Conservation (phyloP, 2,329 filamentous ascomycete species). For the Thielaviopsis cerberus region DNA sequence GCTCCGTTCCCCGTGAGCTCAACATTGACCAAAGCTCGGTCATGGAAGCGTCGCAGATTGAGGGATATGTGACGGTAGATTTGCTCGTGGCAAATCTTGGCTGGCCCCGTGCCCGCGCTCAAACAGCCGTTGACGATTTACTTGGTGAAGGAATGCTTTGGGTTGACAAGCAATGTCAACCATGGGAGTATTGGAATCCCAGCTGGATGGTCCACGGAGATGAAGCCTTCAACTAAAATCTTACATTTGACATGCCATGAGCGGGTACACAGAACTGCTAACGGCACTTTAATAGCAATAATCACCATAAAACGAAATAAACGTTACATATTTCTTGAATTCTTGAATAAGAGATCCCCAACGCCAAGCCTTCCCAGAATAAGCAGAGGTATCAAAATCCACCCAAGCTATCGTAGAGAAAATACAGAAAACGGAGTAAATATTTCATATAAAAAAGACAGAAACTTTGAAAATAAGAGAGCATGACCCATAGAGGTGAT, state of each 20-base stretch:
- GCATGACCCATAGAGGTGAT: neutral
- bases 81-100: slow-evolving; percentile 74
- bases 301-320: neutral
- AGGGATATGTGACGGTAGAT: slow-evolving; percentile 76
- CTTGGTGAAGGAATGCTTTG: slow-evolving; percentile 79
- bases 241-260: neutral
- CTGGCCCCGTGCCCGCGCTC: slow-evolving; percentile 71
- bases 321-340: neutral
- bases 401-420: slow-evolving; percentile 1
- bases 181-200: slow-evolving; percentile 81
- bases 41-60: slow-evolving; percentile 72
- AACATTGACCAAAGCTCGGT: slow-evolving; percentile 88
- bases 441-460: neutral
- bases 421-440: neutral
- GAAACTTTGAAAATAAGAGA: neutral
- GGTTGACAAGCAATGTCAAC: slow-evolving; percentile 70
- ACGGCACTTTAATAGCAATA: neutral
- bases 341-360: neutral
- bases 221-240: neutral
- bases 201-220: slow-evolving; percentile 42
- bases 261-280: neutral
- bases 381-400: slow-evolving; percentile 3
- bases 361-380: neutral
- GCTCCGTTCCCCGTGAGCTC: slow-evolving; percentile 84
- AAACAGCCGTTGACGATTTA: slow-evolving; percentile 79